Evolutionary conservation across 1,284 basidiomycete species (phyloP), one percentile per base, ranked within the genome.

Genomic region (Trichosporon sp.): DNA sequence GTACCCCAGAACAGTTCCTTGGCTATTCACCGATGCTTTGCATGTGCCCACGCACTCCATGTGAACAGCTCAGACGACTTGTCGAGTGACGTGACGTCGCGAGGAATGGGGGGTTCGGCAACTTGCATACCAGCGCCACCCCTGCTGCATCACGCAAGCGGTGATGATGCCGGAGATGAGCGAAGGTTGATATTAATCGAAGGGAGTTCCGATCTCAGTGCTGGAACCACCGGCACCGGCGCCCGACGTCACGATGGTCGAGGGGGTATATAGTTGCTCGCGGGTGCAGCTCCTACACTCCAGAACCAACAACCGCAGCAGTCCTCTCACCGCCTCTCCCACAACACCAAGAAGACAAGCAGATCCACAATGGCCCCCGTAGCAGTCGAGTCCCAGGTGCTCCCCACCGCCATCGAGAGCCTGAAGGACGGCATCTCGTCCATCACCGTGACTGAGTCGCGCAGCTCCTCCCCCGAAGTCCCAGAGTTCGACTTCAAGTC

Each of bases 401-500:
- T 54, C 7, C 54, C 67, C 48, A 69, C 64, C 67, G 19, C 69
- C 38, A 56, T 75, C 40, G 75, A 71, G 12, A n/a, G 46, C 12
- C 67, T 74, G 67, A 76, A 76, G 68, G 59, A 63, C 46, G 65
- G 67, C 26, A 21, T 69, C 35, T 66, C 69, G 10, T 43, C 64
- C n/a, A 37, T 66, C 16, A 65, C 65, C 16, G 66, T 69, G 48
- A 43, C 56, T 2, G 68, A 67, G 46, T 14, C 67, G n/a, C 59
- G 59, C 31, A 35, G 59, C 31, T 37, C 59, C 4, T 35, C 59
- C 14, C 51, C 51, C 51, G 51, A 54, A 6, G 51, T 7, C 7
- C 31, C 59, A 2, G 16, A 35, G 6, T 68, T 31, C 40, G 68
- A 73, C 70, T 66, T 73, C 1, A 69, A 75, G 54, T 72, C 66